Percentiles rank a stretch among this genome's conserved stretches.
phyloP scores from a whole-genome alignment of 2,329 filamentous ascomycete genomes.

The Fusarium phyllophilum region DNA sequence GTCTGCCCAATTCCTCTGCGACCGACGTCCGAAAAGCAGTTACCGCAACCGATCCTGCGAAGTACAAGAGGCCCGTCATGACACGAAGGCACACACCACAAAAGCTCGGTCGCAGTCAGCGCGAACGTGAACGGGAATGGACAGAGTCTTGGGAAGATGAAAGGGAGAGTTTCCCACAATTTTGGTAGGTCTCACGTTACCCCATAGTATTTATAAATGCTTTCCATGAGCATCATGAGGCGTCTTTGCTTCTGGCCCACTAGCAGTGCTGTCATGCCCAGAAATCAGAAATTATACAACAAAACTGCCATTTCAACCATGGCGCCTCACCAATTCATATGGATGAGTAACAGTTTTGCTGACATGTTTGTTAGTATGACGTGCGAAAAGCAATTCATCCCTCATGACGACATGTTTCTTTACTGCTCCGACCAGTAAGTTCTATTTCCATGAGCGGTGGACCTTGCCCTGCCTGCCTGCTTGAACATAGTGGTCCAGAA shows the following conservation, averaged over 20 bases:
- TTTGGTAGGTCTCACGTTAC: slow-evolving; percentile 62
- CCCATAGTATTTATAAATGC: slow-evolving; percentile 1
- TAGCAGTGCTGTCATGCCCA: slow-evolving; percentile 32
- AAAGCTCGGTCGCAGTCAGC: slow-evolving; percentile 62
- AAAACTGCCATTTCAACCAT: background rate
- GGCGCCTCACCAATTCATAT: background rate
- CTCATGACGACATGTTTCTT: slow-evolving; percentile 65
- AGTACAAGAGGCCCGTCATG: slow-evolving; percentile 60
- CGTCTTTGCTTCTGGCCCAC: slow-evolving; percentile 31
- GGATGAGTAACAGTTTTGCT: slow-evolving; percentile 15
- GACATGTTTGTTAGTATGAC: slow-evolving; percentile 63
- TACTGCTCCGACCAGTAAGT: slow-evolving; percentile 73
- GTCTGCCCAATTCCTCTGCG: slow-evolving; percentile 61
- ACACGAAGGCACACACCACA: slow-evolving; percentile 58
- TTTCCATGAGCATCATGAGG: slow-evolving; percentile 18
- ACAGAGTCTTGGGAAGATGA: slow-evolving; percentile 66
- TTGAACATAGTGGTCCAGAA: slow-evolving; percentile 17
- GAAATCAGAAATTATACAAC: slow-evolving; percentile 23
- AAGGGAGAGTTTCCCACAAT: slow-evolving; percentile 72
- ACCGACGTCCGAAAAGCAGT: slow-evolving; percentile 66
- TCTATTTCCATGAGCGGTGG: slow-evolving; percentile 29
- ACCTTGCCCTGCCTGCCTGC: slow-evolving; percentile 7
- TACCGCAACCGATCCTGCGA: slow-evolving; percentile 56
- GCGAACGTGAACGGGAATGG: slow-evolving; percentile 62
- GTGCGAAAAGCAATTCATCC: slow-evolving; percentile 73